These are phyloP conservation scores for Flaveria brownii DNA, from an alignment of 129 eudicot genomes.

Conservation along the genomic window DNA sequence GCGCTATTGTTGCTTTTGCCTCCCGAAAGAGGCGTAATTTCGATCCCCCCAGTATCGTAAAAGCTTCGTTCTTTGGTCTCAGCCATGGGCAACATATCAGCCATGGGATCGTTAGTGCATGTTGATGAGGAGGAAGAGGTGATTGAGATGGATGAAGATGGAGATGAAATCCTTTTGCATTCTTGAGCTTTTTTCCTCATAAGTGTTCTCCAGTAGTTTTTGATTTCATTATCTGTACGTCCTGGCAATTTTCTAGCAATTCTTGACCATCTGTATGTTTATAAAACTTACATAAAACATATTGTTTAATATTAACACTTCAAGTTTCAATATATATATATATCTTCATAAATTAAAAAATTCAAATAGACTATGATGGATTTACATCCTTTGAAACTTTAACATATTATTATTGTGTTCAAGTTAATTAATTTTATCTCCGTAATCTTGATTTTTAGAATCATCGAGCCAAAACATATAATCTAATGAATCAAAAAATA, in stretches of 20 bases:
- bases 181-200: conserved; percentile 84
- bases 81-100: conserved; percentile 25
- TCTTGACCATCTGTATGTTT: conserved; percentile 78
- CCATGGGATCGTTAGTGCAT: conserved; percentile 34
- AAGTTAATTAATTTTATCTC: neutral
- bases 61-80: conserved; percentile 44
- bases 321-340: no score
- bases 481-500: conserved; percentile 37
- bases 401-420: neutral
- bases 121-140: conserved; percentile 45
- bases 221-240: conserved; percentile 83
- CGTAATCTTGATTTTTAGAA: conserved; percentile 18
- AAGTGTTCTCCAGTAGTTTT: conserved; percentile 88
- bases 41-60: conserved; percentile 50
- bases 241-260: conserved; percentile 87
- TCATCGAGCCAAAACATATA: conserved; percentile 30
- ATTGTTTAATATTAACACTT: neutral
- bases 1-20: conserved; percentile 18
- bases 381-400: conserved; percentile 6
- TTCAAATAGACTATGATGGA: conserved; percentile 7
- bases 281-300: neutral
- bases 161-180: conserved; percentile 39
- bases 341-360: no score
- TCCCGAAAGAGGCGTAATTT: conserved; percentile 23
- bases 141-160: conserved; percentile 43